phyloP scores from a whole-genome alignment of 2,329 filamentous ascomycete species.

The Sporothrix protearum region DNA sequence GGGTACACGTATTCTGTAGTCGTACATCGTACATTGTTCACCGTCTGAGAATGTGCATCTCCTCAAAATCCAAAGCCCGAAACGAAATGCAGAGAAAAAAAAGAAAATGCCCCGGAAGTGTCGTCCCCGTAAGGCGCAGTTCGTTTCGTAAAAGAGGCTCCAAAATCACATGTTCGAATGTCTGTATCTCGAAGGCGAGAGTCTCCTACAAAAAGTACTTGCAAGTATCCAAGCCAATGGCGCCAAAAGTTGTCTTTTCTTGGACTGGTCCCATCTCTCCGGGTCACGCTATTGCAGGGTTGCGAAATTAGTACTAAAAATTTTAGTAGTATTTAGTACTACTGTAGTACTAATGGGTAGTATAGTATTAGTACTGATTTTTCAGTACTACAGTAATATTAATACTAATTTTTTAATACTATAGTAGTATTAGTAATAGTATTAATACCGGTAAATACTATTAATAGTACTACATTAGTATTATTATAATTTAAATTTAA shows the following conservation, averaged over 20 bases:
- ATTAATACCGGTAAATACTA: too few species aligned
- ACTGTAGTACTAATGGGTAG: too few species aligned
- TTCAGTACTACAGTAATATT: too few species aligned
- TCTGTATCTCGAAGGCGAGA: background rate
- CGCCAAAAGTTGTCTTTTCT: background rate
- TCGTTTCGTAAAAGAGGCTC: background rate
- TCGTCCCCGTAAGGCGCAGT: constrained; percentile 11
- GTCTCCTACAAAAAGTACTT: background rate
- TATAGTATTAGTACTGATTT: too few species aligned
- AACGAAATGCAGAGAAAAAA: background rate
- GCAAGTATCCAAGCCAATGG: background rate
- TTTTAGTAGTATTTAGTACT: too few species aligned
- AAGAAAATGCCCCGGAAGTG: background rate
- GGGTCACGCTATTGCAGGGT: constrained; percentile 20
- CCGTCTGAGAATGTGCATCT: background rate
- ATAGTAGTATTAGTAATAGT: too few species aligned
- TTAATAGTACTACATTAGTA: too few species aligned
- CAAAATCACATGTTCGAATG: background rate
- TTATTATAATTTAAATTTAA: too few species aligned
- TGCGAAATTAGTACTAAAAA: too few species aligned
- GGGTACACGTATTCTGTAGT: too few species aligned
- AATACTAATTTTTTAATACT: too few species aligned
- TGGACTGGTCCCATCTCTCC: constrained; percentile 8
- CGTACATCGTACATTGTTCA: background rate
- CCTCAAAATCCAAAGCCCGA: background rate